These are phyloP conservation scores for Croton laevigatus DNA, from an alignment of 441 rosid genomes.

Conservation along the genomic window DNA sequence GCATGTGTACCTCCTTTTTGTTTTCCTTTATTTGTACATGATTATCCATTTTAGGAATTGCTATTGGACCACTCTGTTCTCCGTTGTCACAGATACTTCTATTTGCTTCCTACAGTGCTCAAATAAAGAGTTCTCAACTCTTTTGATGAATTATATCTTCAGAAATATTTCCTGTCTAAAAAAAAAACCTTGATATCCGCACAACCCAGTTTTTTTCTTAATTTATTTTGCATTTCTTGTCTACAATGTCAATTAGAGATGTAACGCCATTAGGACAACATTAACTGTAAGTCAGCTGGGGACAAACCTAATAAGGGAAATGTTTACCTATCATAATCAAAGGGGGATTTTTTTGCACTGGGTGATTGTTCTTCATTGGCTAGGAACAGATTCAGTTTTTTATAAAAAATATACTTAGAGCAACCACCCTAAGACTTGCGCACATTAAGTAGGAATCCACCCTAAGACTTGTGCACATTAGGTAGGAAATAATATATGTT, in stretches of 20 bases:
- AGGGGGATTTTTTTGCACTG: neutral
- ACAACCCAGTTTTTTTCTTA: neutral
- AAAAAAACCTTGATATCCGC: too few relatives aligned
- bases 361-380: neutral
- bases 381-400: neutral
- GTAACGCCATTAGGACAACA: neutral
- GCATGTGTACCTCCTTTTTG: neutral
- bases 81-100: neutral
- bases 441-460: neutral
- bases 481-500: slow-evolving; percentile 2
- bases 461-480: neutral
- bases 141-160: too few relatives aligned
- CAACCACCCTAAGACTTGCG: neutral
- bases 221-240: too few relatives aligned
- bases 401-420: neutral
- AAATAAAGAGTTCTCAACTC: neutral
- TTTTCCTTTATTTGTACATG: neutral
- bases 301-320: neutral
- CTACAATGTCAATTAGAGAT: neutral
- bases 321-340: neutral
- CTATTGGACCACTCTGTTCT: neutral
- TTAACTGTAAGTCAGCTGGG: neutral
- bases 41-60: neutral
- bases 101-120: neutral
- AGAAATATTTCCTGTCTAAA: too few relatives aligned